Evolutionary conservation across 805 yeast species (phyloP).

Genomic region (Naumovozyma castellii): DNA sequence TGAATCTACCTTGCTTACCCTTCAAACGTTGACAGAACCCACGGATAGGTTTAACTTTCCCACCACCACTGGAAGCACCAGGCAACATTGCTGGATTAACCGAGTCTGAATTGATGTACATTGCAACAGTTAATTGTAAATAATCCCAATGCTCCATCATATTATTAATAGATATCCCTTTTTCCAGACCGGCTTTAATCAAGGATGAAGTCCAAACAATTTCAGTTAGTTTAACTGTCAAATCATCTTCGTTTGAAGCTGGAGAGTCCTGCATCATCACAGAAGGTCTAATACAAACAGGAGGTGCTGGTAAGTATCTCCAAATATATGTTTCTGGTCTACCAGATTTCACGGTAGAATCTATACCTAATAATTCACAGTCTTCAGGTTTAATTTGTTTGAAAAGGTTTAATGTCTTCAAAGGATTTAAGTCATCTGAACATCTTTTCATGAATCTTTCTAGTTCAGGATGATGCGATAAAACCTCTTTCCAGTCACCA

Average conservation of each 20-base stretch:
- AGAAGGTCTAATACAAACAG: slow-evolving; percentile 96
- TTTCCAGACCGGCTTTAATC: slow-evolving; percentile 89
- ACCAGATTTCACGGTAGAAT: slow-evolving; percentile 68
- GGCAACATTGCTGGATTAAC: slow-evolving; percentile 75
- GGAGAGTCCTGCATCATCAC: slow-evolving; percentile 83
- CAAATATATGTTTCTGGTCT: slow-evolving; percentile 94
- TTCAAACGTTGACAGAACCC: slow-evolving; percentile 95
- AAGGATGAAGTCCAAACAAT: slow-evolving; percentile 94
- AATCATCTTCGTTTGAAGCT: slow-evolving; percentile 93
- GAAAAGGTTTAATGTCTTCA: slow-evolving; percentile 78
- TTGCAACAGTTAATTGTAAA: slow-evolving; percentile 87
- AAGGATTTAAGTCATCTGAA: slow-evolving; percentile 87
- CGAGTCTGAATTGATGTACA: slow-evolving; percentile 94
- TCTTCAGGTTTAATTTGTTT: slow-evolving; percentile 78
- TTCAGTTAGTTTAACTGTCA: slow-evolving; percentile 91
- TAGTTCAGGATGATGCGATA: slow-evolving; percentile 71
- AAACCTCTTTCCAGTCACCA: slow-evolving; percentile 69
- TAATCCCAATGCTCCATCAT: slow-evolving; percentile 99
- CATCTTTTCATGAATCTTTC: slow-evolving; percentile 81
- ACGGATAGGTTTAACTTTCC: slow-evolving; percentile 65
- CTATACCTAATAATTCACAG: slow-evolving; percentile 87
- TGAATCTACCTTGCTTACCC: slow-evolving; percentile 97
- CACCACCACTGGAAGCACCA: slow-evolving; percentile 43
- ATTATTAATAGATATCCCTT: slow-evolving; percentile 85
- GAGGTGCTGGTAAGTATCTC: slow-evolving; percentile 97